Base-by-base conservation (phyloP, 257 asterid species). In the Gentiana dahurica region DNA sequence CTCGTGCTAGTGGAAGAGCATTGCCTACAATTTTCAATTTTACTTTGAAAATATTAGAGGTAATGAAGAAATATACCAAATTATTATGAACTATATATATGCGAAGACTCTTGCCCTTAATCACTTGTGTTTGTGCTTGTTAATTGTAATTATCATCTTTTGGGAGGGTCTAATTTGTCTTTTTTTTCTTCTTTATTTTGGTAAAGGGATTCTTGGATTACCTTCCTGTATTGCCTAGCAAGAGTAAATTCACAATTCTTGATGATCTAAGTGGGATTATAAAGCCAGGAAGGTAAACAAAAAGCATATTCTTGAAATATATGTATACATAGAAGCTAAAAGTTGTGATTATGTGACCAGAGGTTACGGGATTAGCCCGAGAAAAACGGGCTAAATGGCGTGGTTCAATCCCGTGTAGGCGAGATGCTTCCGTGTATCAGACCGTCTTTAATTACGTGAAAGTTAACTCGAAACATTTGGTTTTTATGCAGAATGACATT, bases 1-100 rank as follows among this genome's bases (percentile, higher is more conserved):
- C 95, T 37, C 69, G 78, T 57, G 88, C 74, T 12, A 95, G 96
- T 12, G 75, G 95, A 46, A 78, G 97, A 77, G 95, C 95, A 54
- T 47, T 86, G 59, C 97, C 97, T 35, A 80, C 97, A 8, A 64
- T 90, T 7, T 79, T 75, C 75, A 90, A 90, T 70, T 86, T 80
- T 59, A 53, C 65, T 46, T 77, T 74, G n/a, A 86, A 90, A 64
- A 67, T 90, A 10, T 0, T 90, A 12, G 97, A 86, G 97, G 97
- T 90, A 73, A 73, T 3, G 5, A 9, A 6, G 8, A 24, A 24
- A 24, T 24, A 24, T 24, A 24, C 24, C 0, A 24, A 24, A 24
- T 24, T 24, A 24, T 24, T 24, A 24, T 24, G 24, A 24, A 24
- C 24, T 24, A 24, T 24, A 24, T 24, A 24, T 24, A 24, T 24